A percentile compares a stretch with the other conserved stretches of the same genome.
These are phyloP conservation scores for Amorphotheca resinae DNA, from an alignment of 495 filamentous ascomycete species.

Conservation along the genomic window DNA sequence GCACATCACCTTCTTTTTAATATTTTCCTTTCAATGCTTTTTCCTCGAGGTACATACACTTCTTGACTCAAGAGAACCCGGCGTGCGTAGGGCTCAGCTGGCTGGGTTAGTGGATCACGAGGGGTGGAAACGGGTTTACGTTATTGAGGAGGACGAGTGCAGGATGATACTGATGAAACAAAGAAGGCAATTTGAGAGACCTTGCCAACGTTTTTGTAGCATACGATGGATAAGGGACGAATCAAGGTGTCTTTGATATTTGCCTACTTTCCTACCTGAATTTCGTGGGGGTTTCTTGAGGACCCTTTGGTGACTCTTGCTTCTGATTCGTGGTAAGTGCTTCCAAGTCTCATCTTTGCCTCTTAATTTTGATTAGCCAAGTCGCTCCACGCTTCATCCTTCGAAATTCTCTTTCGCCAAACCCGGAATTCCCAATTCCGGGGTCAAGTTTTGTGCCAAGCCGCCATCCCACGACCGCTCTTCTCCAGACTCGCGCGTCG, in stretches of 20 bases:
- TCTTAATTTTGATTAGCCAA: no score
- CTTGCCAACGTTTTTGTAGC: background rate
- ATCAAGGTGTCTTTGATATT: no score
- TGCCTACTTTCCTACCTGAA: constrained; percentile 19
- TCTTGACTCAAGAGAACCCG: background rate
- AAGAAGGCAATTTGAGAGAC: background rate
- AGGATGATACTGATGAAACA: background rate
- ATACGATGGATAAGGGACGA: no score
- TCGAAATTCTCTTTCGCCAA: no score
- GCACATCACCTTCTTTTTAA: background rate
- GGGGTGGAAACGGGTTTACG: background rate
- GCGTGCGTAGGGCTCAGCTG: background rate
- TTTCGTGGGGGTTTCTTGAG: constrained; percentile 26
- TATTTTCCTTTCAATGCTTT: background rate
- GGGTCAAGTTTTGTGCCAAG: no score
- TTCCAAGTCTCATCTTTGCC: no score
- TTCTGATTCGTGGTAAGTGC: no score
- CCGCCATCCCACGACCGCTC: no score
- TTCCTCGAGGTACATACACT: background rate
- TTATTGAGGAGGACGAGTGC: background rate
- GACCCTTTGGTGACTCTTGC: background rate
- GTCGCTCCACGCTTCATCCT: no score
- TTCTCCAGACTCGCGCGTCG: no score
- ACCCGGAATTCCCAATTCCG: no score
- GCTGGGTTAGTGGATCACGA: background rate